phyloP scores from a whole-genome alignment of 2,329 filamentous ascomycete species.

The Trichoderma oligosporum region DNA sequence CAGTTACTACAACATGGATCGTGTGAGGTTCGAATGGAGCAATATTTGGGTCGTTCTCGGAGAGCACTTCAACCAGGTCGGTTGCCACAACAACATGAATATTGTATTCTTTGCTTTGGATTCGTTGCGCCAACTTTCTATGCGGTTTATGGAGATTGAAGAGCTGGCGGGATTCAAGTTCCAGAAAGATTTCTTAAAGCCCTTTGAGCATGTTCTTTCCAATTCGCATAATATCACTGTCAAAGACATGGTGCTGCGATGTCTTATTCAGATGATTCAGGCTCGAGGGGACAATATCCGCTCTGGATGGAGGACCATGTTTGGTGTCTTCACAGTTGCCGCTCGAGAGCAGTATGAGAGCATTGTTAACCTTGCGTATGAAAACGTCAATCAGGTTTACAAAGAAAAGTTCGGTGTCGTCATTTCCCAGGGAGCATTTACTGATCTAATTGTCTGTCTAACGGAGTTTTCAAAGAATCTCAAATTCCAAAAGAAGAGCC shows the following conservation, averaged over 20 bases:
- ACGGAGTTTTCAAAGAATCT: conserved; percentile 99
- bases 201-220: conserved; percentile 94
- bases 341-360: conserved; percentile 89
- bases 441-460: conserved; percentile 90
- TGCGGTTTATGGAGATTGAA: conserved; percentile 98
- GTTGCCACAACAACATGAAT: conserved; percentile 91
- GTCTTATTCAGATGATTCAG: conserved; percentile 98
- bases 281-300: conserved; percentile 94
- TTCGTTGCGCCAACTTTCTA: conserved; percentile 89
- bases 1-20: conserved; percentile 99
- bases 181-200: conserved; percentile 97
- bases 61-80: conserved; percentile 96
- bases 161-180: conserved; percentile 99
- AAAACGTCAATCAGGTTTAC: conserved; percentile 94
- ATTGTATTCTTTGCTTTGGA: conserved; percentile 98
- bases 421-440: conserved; percentile 93
- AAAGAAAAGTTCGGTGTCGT: conserved; percentile 93
- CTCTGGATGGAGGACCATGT: conserved; percentile 99
- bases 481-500: conserved; percentile 96
- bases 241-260: conserved; percentile 95
- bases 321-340: conserved; percentile 95
- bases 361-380: conserved; percentile 94
- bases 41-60: conserved; percentile 97
- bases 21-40: conserved; percentile 97
- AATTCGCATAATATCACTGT: conserved; percentile 89